Evolutionary conservation across 257 asterid species (phyloP).

Genomic region (Primulina tabacum): DNA sequence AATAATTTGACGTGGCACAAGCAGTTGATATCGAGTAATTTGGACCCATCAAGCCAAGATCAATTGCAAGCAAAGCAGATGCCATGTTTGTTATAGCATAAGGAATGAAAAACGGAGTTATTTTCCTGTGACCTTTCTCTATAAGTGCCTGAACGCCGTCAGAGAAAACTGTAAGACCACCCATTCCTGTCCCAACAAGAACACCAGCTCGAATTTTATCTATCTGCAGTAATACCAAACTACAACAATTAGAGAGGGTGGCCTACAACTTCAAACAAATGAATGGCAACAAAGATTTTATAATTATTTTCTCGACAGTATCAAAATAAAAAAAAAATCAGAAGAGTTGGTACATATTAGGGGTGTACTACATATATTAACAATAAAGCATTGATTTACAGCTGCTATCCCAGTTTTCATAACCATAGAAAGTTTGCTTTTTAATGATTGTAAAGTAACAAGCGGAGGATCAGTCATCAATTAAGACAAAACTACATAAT

Average conservation of each 20-base stretch:
- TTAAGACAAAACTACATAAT: too few species aligned
- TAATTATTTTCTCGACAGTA: too few species aligned
- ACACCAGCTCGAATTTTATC: constrained; percentile 87
- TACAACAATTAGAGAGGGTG: constrained; percentile 12
- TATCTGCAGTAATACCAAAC: constrained; percentile 45
- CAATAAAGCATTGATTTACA: too few species aligned
- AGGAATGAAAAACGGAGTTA: constrained; percentile 90
- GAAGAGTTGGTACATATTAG: too few species aligned
- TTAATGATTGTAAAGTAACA: too few species aligned
- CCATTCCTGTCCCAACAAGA: constrained; percentile 93
- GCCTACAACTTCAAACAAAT: constrained; percentile 5
- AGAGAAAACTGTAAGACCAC: constrained; percentile 82
- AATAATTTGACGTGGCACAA: constrained; percentile 93
- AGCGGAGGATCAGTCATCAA: too few species aligned
- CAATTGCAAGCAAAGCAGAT: constrained; percentile 90
- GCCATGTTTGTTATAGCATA: constrained; percentile 93
- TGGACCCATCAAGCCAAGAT: constrained; percentile 93
- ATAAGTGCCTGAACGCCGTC: constrained; percentile 82
- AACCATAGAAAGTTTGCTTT: too few species aligned
- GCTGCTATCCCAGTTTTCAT: too few species aligned
- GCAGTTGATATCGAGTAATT: constrained; percentile 93
- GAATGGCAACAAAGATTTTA: not conserved
- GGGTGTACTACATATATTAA: too few species aligned
- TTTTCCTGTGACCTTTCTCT: constrained; percentile 77
- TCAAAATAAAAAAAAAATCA: too few species aligned